Percentiles rank a stretch among this genome's conserved stretches.
phyloP scores from a whole-genome alignment of 106 monocot genomes.

The Triglochin maritima region DNA sequence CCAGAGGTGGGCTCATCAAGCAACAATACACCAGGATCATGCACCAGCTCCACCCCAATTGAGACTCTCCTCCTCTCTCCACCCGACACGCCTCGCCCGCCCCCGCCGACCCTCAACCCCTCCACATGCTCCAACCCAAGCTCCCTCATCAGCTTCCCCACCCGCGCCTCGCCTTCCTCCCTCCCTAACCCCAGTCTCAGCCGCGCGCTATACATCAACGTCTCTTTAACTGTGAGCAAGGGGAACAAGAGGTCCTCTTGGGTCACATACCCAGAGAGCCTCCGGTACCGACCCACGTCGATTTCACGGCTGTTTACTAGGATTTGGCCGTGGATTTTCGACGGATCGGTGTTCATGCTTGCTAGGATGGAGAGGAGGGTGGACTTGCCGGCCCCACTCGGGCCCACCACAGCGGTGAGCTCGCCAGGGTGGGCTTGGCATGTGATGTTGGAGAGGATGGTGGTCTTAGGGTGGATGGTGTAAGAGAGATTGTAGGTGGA shows the following conservation, averaged over 20 bases:
- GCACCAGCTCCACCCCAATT: slow-evolving; percentile 85
- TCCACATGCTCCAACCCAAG: slow-evolving; percentile 56
- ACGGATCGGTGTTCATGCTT: slow-evolving; percentile 22
- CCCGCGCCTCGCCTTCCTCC: slow-evolving; percentile 20
- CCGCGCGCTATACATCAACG: slow-evolving; percentile 66
- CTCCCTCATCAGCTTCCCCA: slow-evolving; percentile 33
- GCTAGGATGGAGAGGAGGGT: slow-evolving; percentile 70
- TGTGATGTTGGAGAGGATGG: slow-evolving; percentile 16
- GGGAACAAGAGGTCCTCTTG: slow-evolving; percentile 94
- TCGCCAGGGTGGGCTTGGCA: slow-evolving; percentile 60
- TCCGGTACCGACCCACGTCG: slow-evolving; percentile 41
- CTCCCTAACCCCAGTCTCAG: slow-evolving; percentile 29
- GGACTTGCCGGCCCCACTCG: slow-evolving; percentile 90
- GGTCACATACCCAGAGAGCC: slow-evolving; percentile 79
- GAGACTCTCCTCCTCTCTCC: slow-evolving; percentile 83
- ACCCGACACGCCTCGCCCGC: slow-evolving; percentile 42
- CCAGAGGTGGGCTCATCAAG: slow-evolving; percentile 96
- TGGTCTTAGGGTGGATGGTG: slow-evolving; percentile 4
- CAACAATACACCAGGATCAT: slow-evolving; percentile 64
- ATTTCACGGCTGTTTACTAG: slow-evolving; percentile 56
- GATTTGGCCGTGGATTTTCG: slow-evolving; percentile 28
- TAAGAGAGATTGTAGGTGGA: slow-evolving; percentile 53
- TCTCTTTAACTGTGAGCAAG: slow-evolving; percentile 68
- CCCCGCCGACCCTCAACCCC: slow-evolving; percentile 22
- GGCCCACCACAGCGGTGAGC: slow-evolving; percentile 73